Evolutionary conservation across 208 protist species (phyloP), one percentile per base, ranked within the genome.

Genomic region (Leptomonas pyrrhocoris): DNA sequence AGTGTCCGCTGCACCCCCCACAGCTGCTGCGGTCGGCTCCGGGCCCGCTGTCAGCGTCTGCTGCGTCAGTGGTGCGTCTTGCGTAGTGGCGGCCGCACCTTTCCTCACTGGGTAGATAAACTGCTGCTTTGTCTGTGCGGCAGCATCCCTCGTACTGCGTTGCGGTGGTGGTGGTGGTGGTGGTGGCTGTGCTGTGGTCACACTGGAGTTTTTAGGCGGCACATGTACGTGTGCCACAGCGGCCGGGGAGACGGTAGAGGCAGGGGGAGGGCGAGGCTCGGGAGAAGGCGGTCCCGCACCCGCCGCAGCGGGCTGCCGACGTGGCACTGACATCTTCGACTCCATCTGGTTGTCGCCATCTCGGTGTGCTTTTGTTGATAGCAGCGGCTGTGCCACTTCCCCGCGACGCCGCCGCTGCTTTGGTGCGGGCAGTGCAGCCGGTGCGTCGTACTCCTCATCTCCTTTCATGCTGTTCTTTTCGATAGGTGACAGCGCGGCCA

Each of bases 391-490:
- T 2, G 23, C 57, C 25, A 36, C 57, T 8, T 46, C 57, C 5
- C 5, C 40, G 15, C 53, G 25, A 18, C 55, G 55, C 1, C 25
- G 5, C 1, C 25, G 57, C 25, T 48, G 57, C 57, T 50, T 46
- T 23, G 57, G 57, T 30, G 57, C 57, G 2, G 73, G 30, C 43
- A 72, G 50, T 48, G 51, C 12, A 18, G 42, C 65, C 13, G 46
- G 55, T 15, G 65, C 57, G 40, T 62, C 57, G 40, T 36, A 34
- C 23, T 43, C 57, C 8, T 48, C 18, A 3, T 3, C 46, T n/a
- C 28, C 28, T 46, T 34, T 43, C 21, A 34, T 38, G 19, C 38
- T 38, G 12, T 57, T 31, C 15, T 12, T 48, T 15, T 48, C 43
- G 11, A n/a, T 12, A 48, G 16, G 43, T n/a, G 43, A 5, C 43